Base-by-base conservation (phyloP, 257 asterid genomes). In the Lantana camara region DNA sequence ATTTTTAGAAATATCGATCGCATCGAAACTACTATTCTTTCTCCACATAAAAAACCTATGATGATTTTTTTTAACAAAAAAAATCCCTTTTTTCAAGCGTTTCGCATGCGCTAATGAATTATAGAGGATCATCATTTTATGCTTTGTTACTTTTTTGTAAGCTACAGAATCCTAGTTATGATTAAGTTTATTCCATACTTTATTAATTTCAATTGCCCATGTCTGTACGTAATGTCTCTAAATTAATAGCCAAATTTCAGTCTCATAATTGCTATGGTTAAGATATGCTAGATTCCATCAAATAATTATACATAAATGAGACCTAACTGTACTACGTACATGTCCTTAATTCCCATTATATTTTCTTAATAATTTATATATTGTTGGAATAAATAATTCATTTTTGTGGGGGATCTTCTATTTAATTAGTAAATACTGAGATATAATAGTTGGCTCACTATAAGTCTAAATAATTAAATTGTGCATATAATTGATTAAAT, bases 71-170 rank as follows among this genome's bases (percentile, higher is more conserved):
- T n/a, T n/a, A n/a, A n/a, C n/a, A n/a, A n/a, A n/a, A 46, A 38
- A 13, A 1, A 48, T 27, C 40, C 10, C 16, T 4, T 20, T 61
- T 63, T n/a, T 34, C 14, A 64, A 58, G 17, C 46, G 32, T 23
- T 17, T 4, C 57, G 84, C 84, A 75, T 62, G 84, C 84, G 65
- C 63, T 67, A 63, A 79, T 74, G 72, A 71, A 8, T 57, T 21
- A 58, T 71, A 69, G 63, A 57, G 63, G 75, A 57, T 67, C 64
- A 64, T 72, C 70, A 61, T 60, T 70, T 66, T 49, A 1, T 11
- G 8, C 32, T 22, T 11, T 50, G 61, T 59, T 8, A n/a, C 23
- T 38, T 35, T 49, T 23, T 32, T 2, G 4, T 9, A 12, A 53
- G 55, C 69, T 59, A 52, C 69, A 72, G 52, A 66, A 72, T 72